Conservation (phyloP, 768 basidiomycete genomes). For the Russula earlei region DNA sequence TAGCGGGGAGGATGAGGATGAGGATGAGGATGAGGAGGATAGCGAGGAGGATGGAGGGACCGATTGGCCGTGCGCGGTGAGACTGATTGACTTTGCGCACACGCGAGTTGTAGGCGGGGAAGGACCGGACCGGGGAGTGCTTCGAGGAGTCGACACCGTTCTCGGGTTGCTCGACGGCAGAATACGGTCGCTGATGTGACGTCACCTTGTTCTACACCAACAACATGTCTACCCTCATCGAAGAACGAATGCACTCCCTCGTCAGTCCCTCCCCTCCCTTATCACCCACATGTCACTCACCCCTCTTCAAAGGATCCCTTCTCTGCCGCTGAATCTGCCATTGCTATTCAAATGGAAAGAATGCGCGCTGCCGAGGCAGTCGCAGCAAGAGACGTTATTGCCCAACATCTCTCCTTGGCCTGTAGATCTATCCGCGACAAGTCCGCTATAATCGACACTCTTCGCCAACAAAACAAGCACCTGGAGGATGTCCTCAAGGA, state of each 20-base stretch:
- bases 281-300: neutral
- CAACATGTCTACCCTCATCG: no score
- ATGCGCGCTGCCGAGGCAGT: conserved; percentile 15
- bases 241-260: conserved; percentile 11
- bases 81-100: conserved; percentile 94
- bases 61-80: conserved; percentile 34
- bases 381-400: conserved; percentile 19
- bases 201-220: neutral
- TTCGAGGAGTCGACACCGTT: conserved; percentile 64
- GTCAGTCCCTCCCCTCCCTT: neutral
- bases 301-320: conserved; percentile 6
- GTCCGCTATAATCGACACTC: conserved; percentile 7
- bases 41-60: neutral
- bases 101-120: conserved; percentile 54
- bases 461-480: conserved; percentile 15
- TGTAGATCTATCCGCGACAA: conserved; percentile 20
- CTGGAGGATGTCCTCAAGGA: conserved; percentile 27
- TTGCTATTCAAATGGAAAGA: conserved; percentile 18
- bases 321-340: conserved; percentile 18
- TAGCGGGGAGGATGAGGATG: conserved; percentile 3
- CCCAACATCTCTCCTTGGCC: conserved; percentile 17
- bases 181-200: conserved; percentile 31
- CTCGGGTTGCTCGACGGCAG: conserved; percentile 51
- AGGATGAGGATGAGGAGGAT: conserved; percentile 12
- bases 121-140: conserved; percentile 73